Base-by-base conservation (phyloP, 2,329 filamentous ascomycete species). In the Colletotrichum filicis region DNA sequence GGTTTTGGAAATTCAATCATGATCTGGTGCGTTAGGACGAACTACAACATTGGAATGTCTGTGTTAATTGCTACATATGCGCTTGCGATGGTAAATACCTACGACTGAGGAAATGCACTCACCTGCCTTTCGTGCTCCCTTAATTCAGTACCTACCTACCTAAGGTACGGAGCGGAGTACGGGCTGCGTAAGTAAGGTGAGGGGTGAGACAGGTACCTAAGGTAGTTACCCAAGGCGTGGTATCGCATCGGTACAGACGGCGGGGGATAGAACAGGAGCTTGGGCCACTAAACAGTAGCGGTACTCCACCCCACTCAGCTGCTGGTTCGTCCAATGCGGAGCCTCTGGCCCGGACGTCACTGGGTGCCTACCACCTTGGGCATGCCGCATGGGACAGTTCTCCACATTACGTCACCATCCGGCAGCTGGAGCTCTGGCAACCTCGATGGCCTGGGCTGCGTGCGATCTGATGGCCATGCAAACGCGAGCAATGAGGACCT, bases 351-450 rank as follows among this genome's bases (percentile, higher is more conserved):
- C 28, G 46, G 66, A 32, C 66, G 46, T 70, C 46, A 61, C 35
- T 30, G 0, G 9, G 30, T 32, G 1, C 30, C 30, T 32, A 32
- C 30, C 30, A 32, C 30, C 30, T 32, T 32, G 30, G 30, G 30
- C 30, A 52, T n/a, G n/a, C n/a, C n/a, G n/a, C n/a, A n/a, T 30
- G 70, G 66, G 66, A 26, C 1, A 61, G 24, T 61, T 71, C 71
- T 66, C 60, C 60, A 71, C 37, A 66, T 61, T 66, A 73, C 71
- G 71, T 73, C 71, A 73, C 67, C 32, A 57, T 4, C 65, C 56
- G 28, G 61, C 14, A 71, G 66, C 70, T 60, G 26, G 14, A 73
- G 71, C 71, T 73, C 30, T 56, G 58, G 55, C 55, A 58, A 42
- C 32, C 35, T 64, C 30, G n/a, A 64, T 26, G 61, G 16, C 16